Conservation (phyloP, 148 eudicot species). For the Vaccinium corymbosum region DNA sequence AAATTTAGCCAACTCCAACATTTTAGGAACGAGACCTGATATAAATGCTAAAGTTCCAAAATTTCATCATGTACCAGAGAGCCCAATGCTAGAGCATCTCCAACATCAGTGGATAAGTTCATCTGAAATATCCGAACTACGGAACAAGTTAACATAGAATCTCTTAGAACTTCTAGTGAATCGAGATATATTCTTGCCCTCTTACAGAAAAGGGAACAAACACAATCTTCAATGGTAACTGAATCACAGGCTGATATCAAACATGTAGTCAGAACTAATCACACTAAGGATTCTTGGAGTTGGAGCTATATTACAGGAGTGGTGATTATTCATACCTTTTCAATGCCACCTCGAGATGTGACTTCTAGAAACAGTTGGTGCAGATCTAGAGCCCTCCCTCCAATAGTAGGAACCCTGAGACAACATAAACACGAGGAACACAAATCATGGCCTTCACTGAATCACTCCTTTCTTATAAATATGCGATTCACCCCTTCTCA, state of each 20-base stretch:
- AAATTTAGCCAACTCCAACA: background rate
- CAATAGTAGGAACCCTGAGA: constrained; percentile 57
- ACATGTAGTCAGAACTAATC: background rate
- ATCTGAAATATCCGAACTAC: background rate
- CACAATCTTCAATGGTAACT: background rate
- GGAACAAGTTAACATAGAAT: background rate
- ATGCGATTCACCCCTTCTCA: background rate
- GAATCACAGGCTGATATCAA: background rate
- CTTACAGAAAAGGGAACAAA: background rate
- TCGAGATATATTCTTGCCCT: background rate
- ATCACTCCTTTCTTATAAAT: background rate
- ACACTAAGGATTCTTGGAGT: constrained; percentile 1
- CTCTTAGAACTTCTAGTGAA: background rate
- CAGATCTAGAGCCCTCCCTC: constrained; percentile 57
- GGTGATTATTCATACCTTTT: constrained; percentile 46
- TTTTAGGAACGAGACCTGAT: background rate
- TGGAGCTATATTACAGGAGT: background rate
- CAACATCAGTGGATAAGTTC: background rate
- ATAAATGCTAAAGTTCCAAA: background rate
- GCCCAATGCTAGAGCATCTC: background rate
- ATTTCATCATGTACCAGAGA: background rate
- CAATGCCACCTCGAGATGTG: constrained; percentile 86
- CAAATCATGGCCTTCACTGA: background rate
- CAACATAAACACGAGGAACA: background rate
- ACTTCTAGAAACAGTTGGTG: constrained; percentile 73